These are phyloP conservation scores for Lathyrus sativus DNA, from an alignment of 306 rosid genomes.

Conservation along the genomic window DNA sequence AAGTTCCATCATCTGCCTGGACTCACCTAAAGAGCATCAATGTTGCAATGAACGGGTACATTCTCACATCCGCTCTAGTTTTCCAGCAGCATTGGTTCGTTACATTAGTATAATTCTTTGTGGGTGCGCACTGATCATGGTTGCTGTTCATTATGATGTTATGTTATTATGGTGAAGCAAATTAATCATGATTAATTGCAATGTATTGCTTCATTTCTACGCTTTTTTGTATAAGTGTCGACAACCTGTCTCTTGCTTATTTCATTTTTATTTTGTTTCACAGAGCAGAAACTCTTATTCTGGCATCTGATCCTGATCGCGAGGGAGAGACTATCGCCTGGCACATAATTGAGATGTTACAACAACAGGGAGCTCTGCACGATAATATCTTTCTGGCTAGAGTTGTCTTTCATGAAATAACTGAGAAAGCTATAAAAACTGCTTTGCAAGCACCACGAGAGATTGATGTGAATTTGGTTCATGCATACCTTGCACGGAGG, in stretches of 20 bases:
- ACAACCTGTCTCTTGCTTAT: constrained; percentile 34
- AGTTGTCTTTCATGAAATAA: constrained; percentile 92
- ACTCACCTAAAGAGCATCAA: constrained; percentile 95
- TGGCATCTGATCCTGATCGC: constrained; percentile 99
- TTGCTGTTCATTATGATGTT: constrained; percentile 24
- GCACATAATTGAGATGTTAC: constrained; percentile 96
- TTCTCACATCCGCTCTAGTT: constrained; percentile 31
- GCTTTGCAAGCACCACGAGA: constrained; percentile 78
- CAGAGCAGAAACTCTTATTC: constrained; percentile 98
- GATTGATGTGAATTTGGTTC: constrained; percentile 82
- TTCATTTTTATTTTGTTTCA: constrained; percentile 48
- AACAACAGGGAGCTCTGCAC: constrained; percentile 79
- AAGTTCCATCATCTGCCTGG: constrained; percentile 97
- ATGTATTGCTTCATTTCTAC: constrained; percentile 26
- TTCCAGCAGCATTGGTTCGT: constrained; percentile 32
- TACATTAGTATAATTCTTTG: constrained; percentile 11
- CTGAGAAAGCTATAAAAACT: constrained; percentile 79
- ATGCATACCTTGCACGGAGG: constrained; percentile 93
- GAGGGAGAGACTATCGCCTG: constrained; percentile 99
- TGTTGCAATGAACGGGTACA: constrained; percentile 81
- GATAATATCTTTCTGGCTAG: constrained; percentile 65
- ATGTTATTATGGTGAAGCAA: constrained; percentile 20
- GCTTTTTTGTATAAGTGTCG: constrained; percentile 23
- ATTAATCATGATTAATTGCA: constrained; percentile 20
- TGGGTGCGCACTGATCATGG: background rate